phyloP scores from a whole-genome alignment of 2,329 filamentous ascomycete genomes.

The Aspergillus floridensis region DNA sequence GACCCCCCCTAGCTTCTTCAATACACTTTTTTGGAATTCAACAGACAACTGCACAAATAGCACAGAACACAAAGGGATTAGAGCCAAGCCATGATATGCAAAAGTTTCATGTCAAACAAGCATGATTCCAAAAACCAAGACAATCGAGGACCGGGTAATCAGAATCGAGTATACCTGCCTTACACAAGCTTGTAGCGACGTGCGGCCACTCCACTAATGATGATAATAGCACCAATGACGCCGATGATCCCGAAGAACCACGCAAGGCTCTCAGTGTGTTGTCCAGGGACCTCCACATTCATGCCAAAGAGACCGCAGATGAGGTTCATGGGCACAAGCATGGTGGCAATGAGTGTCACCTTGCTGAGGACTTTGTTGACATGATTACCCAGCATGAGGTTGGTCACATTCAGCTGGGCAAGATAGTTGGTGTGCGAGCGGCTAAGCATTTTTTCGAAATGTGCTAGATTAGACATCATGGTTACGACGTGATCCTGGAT shows the following conservation, averaged over 20 bases:
- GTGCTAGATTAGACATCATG: slow-evolving; percentile 93
- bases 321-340: slow-evolving; percentile 93
- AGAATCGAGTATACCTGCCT: slow-evolving; percentile 1
- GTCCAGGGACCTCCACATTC: slow-evolving; percentile 50
- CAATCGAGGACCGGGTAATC: background rate
- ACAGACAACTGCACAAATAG: background rate
- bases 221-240: slow-evolving; percentile 43
- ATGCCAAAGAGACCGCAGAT: slow-evolving; percentile 64
- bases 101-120: background rate
- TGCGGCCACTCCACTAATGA: slow-evolving; percentile 38
- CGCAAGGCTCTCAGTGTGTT: slow-evolving; percentile 30
- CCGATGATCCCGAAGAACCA: slow-evolving; percentile 54
- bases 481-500: slow-evolving; percentile 99
- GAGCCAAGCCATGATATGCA: background rate
- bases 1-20: background rate
- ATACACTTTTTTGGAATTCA: background rate
- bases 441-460: slow-evolving; percentile 97
- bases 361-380: slow-evolving; percentile 90
- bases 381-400: slow-evolving; percentile 79
- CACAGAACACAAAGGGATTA: background rate
- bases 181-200: slow-evolving; percentile 44
- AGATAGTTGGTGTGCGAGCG: slow-evolving; percentile 95
- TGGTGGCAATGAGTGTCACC: slow-evolving; percentile 89
- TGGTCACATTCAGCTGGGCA: slow-evolving; percentile 89
- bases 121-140: background rate